Evolutionary conservation across 306 rosid genomes (phyloP), one percentile per base, ranked within the genome.

Genomic region (Cyclanthera cordifolia): DNA sequence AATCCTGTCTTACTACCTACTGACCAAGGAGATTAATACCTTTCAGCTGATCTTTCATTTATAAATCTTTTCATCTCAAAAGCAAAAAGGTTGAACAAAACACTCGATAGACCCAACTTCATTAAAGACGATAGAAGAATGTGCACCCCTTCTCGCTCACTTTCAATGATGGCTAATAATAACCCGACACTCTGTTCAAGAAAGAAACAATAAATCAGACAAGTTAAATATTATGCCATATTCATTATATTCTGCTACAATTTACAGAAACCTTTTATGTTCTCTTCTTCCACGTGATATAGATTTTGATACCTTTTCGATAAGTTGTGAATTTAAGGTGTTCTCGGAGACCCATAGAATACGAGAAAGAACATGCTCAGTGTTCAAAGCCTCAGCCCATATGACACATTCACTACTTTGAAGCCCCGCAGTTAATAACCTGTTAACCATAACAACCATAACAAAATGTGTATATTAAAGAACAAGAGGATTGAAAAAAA

Each of bases 301-400:
- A 53, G 23, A 71, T 27, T 73, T 75, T 34, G 47, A 15, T 71
- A 92, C 98, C 98, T 92, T 93, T 77, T 89, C 96, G 19, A 87
- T 78, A 78, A 93, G 98, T 73, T 80, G 93, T 69, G 63, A 78
- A 74, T 86, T 87, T 69, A 93, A 74, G 21, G 93, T 87, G 81
- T 93, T 89, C 84, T 93, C 98, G 11, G 80, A 82, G 54, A 93
- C 77, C 98, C 98, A 93, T 64, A 93, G 77, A 72, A 86, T 78
- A 47, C 76, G 96, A 74, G 80, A 45, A 30, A 86, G 81, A 71
- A 78, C 43, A 45, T 76, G 76, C 77, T 93, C 98, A 15, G 87
- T 76, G 57, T 79, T 82, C 84, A 93, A 75, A 47, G 86, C 94
- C 76, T 77, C 78, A 5, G 83, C 86, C 98, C 96, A 93, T 3